Evolutionary conservation across 257 asterid genomes (phyloP), one percentile per base, ranked within the genome.

Genomic region (Jacaranda copaia): DNA sequence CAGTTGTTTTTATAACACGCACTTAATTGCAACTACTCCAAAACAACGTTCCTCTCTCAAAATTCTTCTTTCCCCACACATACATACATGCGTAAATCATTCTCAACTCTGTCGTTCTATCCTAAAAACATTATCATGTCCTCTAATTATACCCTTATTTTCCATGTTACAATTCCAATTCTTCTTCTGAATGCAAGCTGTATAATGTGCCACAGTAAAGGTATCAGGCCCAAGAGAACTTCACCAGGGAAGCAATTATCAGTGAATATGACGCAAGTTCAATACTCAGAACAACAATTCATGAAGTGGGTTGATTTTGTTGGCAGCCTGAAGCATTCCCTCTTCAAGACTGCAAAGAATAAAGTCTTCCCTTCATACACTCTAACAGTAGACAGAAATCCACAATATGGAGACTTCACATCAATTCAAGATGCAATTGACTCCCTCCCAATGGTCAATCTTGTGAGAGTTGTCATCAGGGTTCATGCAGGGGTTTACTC

Each of bases 401-500:
- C 96, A 8, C 53, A 68, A 1, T 13, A 20, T 15, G 99, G 98
- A 3, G 98, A 95, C 61, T 95, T 95, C 70, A 91, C 97, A 0
- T 67, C 93, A 0, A 91, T 95, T 60, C 99, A 95, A 52, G 96
- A 93, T 4, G 98, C 99, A 36, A 73, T 95, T 74, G 98, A 95
- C 73, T 95, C 98, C 57, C 94, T 95, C 25, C 99, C 98, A 1
- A 2, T 78, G 5, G 48, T 93, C 77, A 95, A 95, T 80, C 86
- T 88, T n/a, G 84, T 95, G 3, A 82, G 99, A 53, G 98, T 90
- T 61, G 83, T 91, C 66, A 93, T 95, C 89, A 88, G 75, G 49
- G 87, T 95, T 74, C 96, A 91, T 88, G 91, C 97, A 72, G 99
- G 99, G 4, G 80, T 91, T 83, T 95, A 95, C 89, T 88, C 78